phyloP scores from a whole-genome alignment of 116 monocot species.

The Posidonia oceanica region DNA sequence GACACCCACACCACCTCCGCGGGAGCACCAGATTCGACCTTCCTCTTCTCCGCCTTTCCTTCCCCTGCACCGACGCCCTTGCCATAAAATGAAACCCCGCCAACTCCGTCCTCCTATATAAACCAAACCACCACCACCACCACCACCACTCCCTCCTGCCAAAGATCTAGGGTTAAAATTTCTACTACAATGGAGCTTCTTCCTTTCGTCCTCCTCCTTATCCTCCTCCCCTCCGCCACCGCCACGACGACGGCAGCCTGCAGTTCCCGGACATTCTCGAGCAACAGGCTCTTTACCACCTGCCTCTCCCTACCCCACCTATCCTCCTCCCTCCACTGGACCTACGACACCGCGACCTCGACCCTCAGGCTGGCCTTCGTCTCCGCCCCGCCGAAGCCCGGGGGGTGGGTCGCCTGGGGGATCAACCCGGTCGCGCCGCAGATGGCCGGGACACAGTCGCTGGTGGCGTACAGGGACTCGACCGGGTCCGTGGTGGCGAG shows the following conservation, averaged over 20 bases:
- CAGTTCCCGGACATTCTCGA: not conserved
- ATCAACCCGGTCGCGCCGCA: constrained; percentile 40
- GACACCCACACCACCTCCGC: too few relatives aligned
- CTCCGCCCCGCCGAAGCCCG: constrained; percentile 15
- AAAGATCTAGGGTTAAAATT: too few relatives aligned
- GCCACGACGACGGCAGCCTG: not conserved
- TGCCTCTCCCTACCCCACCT: constrained; percentile 2
- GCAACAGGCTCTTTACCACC: not conserved
- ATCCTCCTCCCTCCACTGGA: constrained; percentile 49
- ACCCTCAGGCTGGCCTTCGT: constrained; percentile 54
- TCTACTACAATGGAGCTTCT: not conserved
- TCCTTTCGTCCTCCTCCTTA: constrained; percentile 8
- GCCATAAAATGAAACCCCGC: too few relatives aligned
- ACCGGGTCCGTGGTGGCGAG: constrained; percentile 25
- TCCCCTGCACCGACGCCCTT: not conserved
- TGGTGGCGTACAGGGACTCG: constrained; percentile 35
- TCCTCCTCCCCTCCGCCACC: not conserved
- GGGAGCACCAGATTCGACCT: too few relatives aligned
- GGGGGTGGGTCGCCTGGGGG: constrained; percentile 62
- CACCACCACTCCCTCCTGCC: too few relatives aligned
- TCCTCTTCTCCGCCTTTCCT: not conserved
- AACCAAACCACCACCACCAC: too few relatives aligned
- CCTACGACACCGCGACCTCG: constrained; percentile 27
- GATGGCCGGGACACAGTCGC: constrained; percentile 48
- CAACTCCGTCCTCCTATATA: too few relatives aligned